Evolutionary conservation across 352 stramenopile genomes (phyloP), one percentile per base, ranked within the genome.

Genomic region (Phytophthora citricola): DNA sequence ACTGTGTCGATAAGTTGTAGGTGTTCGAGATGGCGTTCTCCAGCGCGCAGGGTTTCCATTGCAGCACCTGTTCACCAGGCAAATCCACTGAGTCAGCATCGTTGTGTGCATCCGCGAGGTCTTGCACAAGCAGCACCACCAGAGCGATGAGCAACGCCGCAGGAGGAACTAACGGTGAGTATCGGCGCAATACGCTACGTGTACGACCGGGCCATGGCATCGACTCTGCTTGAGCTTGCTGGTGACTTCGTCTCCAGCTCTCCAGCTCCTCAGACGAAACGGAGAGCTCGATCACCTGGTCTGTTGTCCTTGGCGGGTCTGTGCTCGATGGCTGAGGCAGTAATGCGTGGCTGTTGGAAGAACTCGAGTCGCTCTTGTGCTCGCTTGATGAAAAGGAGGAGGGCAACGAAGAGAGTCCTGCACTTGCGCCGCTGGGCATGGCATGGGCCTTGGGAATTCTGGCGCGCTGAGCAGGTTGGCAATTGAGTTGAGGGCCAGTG

Each of bases 11-110:
- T 12, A 81, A 55, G 38, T 79, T 73, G 22, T 65, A 60, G 6
- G 55, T 55, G 0, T 66, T 57, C 6, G 66, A 65, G 10, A 76
- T 29, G 0, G 32, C 27, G 12, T 70, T 76, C 24, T 86, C 55
- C 38, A 83, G 55, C 0, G 57, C 27, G 34, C 78, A 87, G 0
- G 60, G 5, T 26, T 51, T 81, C 78, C 78, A 87, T 7, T 71
- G 49, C 27, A 71, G 59, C 32, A 73, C 58, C 12, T 58, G 46
- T 17, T 45, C 34, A 6, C 45, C 57, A 26, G 49, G 52, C 15
- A 63, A 57, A 39, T 66, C 63, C 4, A 49, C 48, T 49, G 58
- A 66, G 47, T 64, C 67, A 51, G 58, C 51, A 39, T 47, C 56
- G 12, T 36, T 66, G 15, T 75, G 36, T 22, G 63, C 68, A 34